Base-by-base conservation (phyloP, 441 rosid genomes). In the Adansonia grandidieri region DNA sequence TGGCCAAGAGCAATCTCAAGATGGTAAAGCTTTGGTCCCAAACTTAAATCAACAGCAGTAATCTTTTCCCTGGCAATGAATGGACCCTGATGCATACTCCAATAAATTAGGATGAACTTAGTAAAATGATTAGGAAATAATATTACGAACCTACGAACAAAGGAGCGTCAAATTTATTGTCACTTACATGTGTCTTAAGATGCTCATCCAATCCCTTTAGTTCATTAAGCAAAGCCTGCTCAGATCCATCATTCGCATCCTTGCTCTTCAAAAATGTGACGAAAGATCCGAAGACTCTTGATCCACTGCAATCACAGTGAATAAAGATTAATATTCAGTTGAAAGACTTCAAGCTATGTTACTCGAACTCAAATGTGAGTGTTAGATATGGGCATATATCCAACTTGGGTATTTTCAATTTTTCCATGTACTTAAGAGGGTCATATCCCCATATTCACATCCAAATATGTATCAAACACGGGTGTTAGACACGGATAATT, bases 21-120 rank as follows among this genome's bases (percentile, higher is more conserved):
- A 83, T 96, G 99, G 86, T 89, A 91, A 79, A 96, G 86, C 87
- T 96, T 94, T 9, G 99, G 98, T 73, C 87, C 95, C 88, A 96
- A 87, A 88, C 92, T 86, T 81, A 96, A 77, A 88, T 96, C 99
- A 70, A 65, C 87, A 20, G 91, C 97, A 73, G 91, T 89, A 64
- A 92, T 67, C 82, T 89, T 91, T 73, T 84, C 93, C 19, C 95
- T 97, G 80, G 98, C 97, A 80, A 96, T 82, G 73, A 83, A 91
- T 54, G 96, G 96, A 74, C 95, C 96, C 92, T 94, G 81, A 47
- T 37, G 66, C 62, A 22, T 50, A 14, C 2, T 22, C 58, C 58
- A 1, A 69, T 22, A 48, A 22, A 22, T 69, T 50, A 48, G 19
- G 20, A 58, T 20, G 9, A 20, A 58, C 20, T 28, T 28, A 28